phyloP scores from a whole-genome alignment of 805 yeast genomes.

The Lachancea sp. region DNA sequence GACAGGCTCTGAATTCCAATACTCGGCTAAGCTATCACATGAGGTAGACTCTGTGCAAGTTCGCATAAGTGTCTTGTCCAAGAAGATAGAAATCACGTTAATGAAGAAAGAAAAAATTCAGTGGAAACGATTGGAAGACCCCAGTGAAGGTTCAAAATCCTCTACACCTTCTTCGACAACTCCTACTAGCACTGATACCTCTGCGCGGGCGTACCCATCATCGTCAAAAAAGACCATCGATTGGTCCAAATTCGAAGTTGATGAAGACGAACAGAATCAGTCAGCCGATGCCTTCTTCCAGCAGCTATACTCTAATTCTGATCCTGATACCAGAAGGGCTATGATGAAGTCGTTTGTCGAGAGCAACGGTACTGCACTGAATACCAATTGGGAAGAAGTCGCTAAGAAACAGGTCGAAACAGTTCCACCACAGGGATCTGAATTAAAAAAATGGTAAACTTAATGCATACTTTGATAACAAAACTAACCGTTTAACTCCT shows the following conservation, averaged over 20 bases:
- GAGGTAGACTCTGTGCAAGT: constrained; percentile 44
- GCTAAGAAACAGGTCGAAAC: constrained; percentile 55
- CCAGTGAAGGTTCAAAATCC: not conserved
- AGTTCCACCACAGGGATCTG: constrained; percentile 71
- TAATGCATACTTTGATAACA: not conserved
- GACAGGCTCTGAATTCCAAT: constrained; percentile 50
- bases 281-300: constrained; percentile 67
- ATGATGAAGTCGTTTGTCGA: constrained; percentile 96
- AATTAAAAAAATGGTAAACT: constrained; percentile 46
- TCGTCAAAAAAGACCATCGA: constrained; percentile 58
- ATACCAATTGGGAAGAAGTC: constrained; percentile 93
- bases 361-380: constrained; percentile 87
- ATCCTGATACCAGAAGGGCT: constrained; percentile 82
- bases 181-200: not conserved
- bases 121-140: constrained; percentile 47
- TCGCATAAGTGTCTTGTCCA: constrained; percentile 48
- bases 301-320: constrained; percentile 67
- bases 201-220: constrained; percentile 45
- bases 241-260: constrained; percentile 58
- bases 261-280: constrained; percentile 40
- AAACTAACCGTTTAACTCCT: constrained; percentile 4
- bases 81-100: constrained; percentile 70
- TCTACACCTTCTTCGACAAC: not conserved
- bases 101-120: constrained; percentile 38
- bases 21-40: constrained; percentile 46